Evolutionary conservation across 768 basidiomycete genomes (phyloP).

Genomic region (Pulveroboletus sp.): DNA sequence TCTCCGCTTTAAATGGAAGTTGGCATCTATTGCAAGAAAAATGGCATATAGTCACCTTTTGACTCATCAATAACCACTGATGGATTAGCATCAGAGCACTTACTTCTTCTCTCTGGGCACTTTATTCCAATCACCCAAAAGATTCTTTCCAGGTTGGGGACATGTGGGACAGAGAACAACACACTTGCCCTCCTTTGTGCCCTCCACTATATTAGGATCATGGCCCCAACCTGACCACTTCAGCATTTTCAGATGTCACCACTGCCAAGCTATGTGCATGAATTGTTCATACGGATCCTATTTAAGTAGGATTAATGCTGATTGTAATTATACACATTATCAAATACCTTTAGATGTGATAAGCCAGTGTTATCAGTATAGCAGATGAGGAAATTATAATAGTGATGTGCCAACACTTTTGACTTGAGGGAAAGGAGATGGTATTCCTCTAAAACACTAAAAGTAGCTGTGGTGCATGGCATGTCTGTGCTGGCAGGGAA

Average conservation of each 20-base stretch:
- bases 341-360: neutral
- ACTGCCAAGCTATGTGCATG: neutral
- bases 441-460: neutral
- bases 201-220: neutral
- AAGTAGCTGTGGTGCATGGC: neutral
- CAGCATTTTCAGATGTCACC: neutral
- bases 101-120: too few species aligned
- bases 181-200: constrained; percentile 19
- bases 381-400: neutral
- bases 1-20: constrained; percentile 28
- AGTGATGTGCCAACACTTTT: neutral
- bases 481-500: neutral
- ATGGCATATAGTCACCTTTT: neutral
- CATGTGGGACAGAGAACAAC: constrained; percentile 28
- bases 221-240: neutral
- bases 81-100: too few species aligned
- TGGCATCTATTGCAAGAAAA: too few species aligned
- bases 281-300: neutral
- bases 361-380: neutral
- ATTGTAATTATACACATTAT: neutral
- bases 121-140: constrained; percentile 18
- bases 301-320: neutral
- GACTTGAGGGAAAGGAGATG: neutral
- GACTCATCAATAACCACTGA: neutral
- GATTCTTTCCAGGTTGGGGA: constrained; percentile 27